These are phyloP conservation scores for Fagopyrum tataricum DNA, from an alignment of 148 eudicot genomes.

Conservation along the genomic window DNA sequence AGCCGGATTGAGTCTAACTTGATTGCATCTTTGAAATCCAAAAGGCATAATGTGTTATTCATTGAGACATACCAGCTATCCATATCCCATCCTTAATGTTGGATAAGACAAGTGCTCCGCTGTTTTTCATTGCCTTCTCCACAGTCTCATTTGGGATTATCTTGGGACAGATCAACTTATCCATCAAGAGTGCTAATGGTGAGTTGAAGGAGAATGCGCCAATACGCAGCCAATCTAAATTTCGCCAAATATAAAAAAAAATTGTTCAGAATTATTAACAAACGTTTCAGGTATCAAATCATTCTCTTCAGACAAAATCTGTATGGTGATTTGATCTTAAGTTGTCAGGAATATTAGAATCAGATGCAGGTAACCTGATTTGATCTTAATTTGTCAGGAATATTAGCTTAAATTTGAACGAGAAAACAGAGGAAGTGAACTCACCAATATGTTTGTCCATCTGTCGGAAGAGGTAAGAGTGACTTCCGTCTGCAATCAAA, in stretches of 20 bases:
- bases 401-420: neutral
- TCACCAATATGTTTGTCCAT: conserved; percentile 87
- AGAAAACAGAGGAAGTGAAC: neutral
- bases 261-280: neutral
- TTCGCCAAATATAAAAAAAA: neutral
- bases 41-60: neutral
- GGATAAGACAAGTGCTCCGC: conserved; percentile 53
- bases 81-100: conserved; percentile 86
- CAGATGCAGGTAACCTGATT: neutral
- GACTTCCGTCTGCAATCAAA: conserved; percentile 70
- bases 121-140: conserved; percentile 39
- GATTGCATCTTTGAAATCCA: neutral
- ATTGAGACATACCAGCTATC: conserved; percentile 67
- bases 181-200: conserved; percentile 61
- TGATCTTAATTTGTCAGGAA: neutral
- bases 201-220: conserved; percentile 77
- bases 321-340: neutral
- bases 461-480: conserved; percentile 68
- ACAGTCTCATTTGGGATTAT: conserved; percentile 26
- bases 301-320: neutral
- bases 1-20: neutral
- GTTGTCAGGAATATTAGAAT: neutral
- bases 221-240: conserved; percentile 82
- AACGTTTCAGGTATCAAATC: neutral
- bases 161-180: conserved; percentile 45